A percentile compares a stretch with the other conserved stretches of the same genome.
These are phyloP conservation scores for Stachybotrys chartarum DNA, from an alignment of 2,329 filamentous ascomycete species.

Conservation along the genomic window DNA sequence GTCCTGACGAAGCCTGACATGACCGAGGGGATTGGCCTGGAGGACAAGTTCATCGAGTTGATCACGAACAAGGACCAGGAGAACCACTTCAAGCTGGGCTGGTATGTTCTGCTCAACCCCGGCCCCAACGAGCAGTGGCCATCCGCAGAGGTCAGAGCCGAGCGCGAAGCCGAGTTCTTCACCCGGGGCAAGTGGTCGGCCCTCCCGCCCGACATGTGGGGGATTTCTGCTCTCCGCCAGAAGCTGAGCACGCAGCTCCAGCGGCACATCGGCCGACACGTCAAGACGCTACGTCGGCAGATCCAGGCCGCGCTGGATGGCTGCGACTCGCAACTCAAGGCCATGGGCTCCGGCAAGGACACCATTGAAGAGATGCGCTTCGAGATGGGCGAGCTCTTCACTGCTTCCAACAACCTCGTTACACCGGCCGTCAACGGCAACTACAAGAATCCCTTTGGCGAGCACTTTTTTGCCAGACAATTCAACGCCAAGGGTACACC, in stretches of 20 bases:
- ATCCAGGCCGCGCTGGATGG: constrained; percentile 42
- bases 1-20: constrained; percentile 47
- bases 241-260: constrained; percentile 44
- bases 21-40: constrained; percentile 43
- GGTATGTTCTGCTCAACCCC: constrained; percentile 45
- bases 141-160: constrained; percentile 30
- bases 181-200: constrained; percentile 39
- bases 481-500: constrained; percentile 43
- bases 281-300: constrained; percentile 41
- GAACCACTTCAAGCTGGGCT: constrained; percentile 44
- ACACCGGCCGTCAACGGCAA: constrained; percentile 46
- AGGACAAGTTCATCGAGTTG: constrained; percentile 47
- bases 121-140: constrained; percentile 39
- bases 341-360: constrained; percentile 42
- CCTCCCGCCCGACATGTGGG: constrained; percentile 40
- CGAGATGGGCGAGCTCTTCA: constrained; percentile 46
- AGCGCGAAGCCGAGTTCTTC: constrained; percentile 41
- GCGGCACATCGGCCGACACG: constrained; percentile 43
- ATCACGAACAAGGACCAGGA: constrained; percentile 41
- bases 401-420: constrained; percentile 44
- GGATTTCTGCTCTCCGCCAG: constrained; percentile 35
- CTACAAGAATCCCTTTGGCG: constrained; percentile 47
- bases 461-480: constrained; percentile 42
- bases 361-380: constrained; percentile 46
- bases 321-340: constrained; percentile 41